Evolutionary conservation across 2,329 filamentous ascomycete species (phyloP).

Genomic region (Talaromyces sp.): DNA sequence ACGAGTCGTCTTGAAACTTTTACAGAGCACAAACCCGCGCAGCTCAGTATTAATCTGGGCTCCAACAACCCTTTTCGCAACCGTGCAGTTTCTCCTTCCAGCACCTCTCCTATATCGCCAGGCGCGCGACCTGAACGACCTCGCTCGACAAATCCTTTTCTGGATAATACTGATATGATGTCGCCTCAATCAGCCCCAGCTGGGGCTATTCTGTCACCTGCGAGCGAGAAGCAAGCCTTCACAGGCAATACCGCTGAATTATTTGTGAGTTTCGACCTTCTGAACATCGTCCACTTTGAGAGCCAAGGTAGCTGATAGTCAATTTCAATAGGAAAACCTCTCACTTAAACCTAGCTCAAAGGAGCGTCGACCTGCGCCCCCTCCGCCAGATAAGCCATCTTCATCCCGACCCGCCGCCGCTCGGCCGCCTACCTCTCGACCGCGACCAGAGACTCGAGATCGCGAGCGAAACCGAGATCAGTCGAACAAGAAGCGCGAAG

Average conservation of each 20-base stretch:
- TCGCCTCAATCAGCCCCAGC: slow-evolving; percentile 36
- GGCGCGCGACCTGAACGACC: slow-evolving; percentile 42
- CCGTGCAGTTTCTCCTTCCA: slow-evolving; percentile 41
- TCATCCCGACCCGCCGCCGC: slow-evolving; percentile 25
- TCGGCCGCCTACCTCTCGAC: slow-evolving; percentile 25
- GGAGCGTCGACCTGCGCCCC: slow-evolving; percentile 34
- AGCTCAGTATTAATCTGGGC: slow-evolving; percentile 32
- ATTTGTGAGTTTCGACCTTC: slow-evolving; percentile 52
- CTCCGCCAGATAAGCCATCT: slow-evolving; percentile 33
- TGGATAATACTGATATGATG: slow-evolving; percentile 46
- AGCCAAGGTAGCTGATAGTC: not conserved
- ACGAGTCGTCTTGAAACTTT: slow-evolving; percentile 15
- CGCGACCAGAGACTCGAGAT: slow-evolving; percentile 14
- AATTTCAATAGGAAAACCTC: slow-evolving; percentile 35
- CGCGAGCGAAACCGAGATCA: slow-evolving; percentile 5
- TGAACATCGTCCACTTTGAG: slow-evolving; percentile 9
- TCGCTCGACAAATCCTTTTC: slow-evolving; percentile 60
- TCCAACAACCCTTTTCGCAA: slow-evolving; percentile 53
- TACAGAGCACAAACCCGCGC: slow-evolving; percentile 32
- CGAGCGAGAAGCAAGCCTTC: slow-evolving; percentile 33
- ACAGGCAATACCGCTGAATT: slow-evolving; percentile 53
- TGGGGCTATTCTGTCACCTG: slow-evolving; percentile 29
- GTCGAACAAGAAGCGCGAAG: slow-evolving; percentile 18
- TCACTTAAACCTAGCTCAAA: slow-evolving; percentile 37
- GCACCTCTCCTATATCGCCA: slow-evolving; percentile 25